Evolutionary conservation across 768 basidiomycete genomes (phyloP), one percentile per base, ranked within the genome.

Genomic region (Solioccasus polychromus): DNA sequence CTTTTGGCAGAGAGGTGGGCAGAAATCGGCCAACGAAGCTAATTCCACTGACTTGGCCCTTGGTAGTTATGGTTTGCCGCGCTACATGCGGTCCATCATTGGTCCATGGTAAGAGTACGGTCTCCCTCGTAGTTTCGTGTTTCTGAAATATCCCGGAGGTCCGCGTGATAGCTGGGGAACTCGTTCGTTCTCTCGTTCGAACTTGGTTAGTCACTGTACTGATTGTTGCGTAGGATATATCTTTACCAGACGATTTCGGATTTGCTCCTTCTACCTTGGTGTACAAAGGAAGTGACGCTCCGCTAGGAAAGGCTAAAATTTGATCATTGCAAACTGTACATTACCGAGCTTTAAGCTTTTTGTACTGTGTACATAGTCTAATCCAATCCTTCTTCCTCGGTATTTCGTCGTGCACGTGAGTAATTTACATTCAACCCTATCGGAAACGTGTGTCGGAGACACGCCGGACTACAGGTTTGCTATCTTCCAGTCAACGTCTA

Each of bases 61-160:
- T 34, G 37, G 25, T 41, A 91, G 88, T 68, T 92, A 15, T 92
- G 90, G 90, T 92, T 92, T 63, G 78, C 81, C n/a, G 81, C 75
- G 19, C 67, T 92, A 25, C 90, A 92, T 58, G 89, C 89, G 34
- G 84, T 92, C 20, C 90, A 92, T 66, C 90, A 92, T 60, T 92
- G 88, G 88, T 89, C 88, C 17, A 90, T 90, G 85, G 87, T 88
- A 60, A 53, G 77, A 55, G 12, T 18, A 22, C 15, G 12, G 18
- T 15, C 45, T 31, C 48, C n/a, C 32, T 19, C 9, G n/a, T 42
- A 20, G 24, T 51, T 30, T 39, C 45, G 31, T 35, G n/a, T 30
- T 40, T 44, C 32, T 48, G 47, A 52, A 45, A 29, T 39, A n/a
- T 15, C 15, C 17, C 28, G 14, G 47, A 90, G 88, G 76, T 92